These are phyloP conservation scores for Pythium inflatum DNA, from an alignment of 352 stramenopile genomes.

Conservation along the genomic window DNA sequence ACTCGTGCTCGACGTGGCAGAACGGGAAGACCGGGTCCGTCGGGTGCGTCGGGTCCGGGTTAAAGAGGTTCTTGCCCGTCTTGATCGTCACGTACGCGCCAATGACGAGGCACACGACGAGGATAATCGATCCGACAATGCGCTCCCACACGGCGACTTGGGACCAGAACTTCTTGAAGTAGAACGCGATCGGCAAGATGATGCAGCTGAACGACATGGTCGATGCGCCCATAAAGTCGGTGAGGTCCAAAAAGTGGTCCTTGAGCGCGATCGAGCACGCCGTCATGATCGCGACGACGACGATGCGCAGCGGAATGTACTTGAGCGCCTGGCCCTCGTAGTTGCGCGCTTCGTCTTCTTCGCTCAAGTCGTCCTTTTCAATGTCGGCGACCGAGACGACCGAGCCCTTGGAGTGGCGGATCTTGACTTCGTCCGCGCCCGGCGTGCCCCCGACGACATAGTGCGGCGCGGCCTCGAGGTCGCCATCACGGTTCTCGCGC, in stretches of 20 bases:
- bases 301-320: constrained; percentile 55
- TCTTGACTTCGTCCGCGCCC: constrained; percentile 10
- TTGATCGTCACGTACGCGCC: constrained; percentile 14
- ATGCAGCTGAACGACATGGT: constrained; percentile 61
- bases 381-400: constrained; percentile 46
- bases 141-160: constrained; percentile 25
- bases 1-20: constrained; percentile 23
- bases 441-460: constrained; percentile 19
- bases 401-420: constrained; percentile 40
- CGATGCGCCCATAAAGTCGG: constrained; percentile 65
- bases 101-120: not conserved
- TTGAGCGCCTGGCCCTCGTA: constrained; percentile 53
- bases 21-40: constrained; percentile 28
- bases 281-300: constrained; percentile 59
- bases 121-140: not conserved
- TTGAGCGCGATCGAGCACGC: constrained; percentile 35
- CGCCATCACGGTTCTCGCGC: constrained; percentile 16
- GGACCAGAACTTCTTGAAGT: constrained; percentile 65
- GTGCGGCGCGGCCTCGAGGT: constrained; percentile 20
- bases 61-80: constrained; percentile 7
- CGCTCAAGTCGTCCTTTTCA: constrained; percentile 38
- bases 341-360: constrained; percentile 40
- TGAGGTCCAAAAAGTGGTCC: constrained; percentile 59
- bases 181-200: constrained; percentile 69
- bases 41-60: not conserved